Evolutionary conservation across 345 rosid genomes (phyloP), one percentile per base, ranked within the genome.

Genomic region (Reutealis trisperma): DNA sequence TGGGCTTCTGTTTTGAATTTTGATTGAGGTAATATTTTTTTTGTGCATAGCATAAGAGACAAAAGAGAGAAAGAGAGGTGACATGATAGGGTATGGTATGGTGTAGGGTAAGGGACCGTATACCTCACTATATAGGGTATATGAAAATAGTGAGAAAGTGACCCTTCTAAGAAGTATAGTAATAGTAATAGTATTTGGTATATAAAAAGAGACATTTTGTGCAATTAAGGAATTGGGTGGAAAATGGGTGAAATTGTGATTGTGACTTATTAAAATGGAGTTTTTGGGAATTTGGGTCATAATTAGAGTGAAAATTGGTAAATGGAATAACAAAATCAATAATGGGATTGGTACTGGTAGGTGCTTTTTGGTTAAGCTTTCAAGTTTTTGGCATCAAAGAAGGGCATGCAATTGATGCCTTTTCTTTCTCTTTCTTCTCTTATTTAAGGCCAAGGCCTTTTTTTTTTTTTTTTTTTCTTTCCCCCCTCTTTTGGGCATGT

Each of bases 351-450:
- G 55, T 67, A 49, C 5, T 27, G 51, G 51, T 68, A 2, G 57
- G 58, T 68, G 19, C 34, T 7, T 68, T 44, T n/a, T 19, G 55
- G 52, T 42, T 67, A 67, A 67, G 55, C 32, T 44, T 67, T 44
- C 30, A n/a, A 3, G 13, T 27, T 66, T 5, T 34, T 3, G 41
- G 45, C 12, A 32, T 32, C 52, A 47, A 45, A 45, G 21, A 45
- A 34, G 32, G 45, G 58, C 58, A 68, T 68, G 25, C 41, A 37
- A 68, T 67, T 67, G 32, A 25, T 68, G 37, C 55, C 49, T 47
- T 67, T 34, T 34, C 34, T 64, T 18, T 15, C 44, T 16, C 3
- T 34, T 14, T 44, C 34, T 55, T 41, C 41, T 16, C 25, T 52
- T 64, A 10, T 47, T 10, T 47, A 47, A 47, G 51, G 51, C 51